Conservation (phyloP, 768 basidiomycete species). For the Xerocomus brunneocitrinus region DNA sequence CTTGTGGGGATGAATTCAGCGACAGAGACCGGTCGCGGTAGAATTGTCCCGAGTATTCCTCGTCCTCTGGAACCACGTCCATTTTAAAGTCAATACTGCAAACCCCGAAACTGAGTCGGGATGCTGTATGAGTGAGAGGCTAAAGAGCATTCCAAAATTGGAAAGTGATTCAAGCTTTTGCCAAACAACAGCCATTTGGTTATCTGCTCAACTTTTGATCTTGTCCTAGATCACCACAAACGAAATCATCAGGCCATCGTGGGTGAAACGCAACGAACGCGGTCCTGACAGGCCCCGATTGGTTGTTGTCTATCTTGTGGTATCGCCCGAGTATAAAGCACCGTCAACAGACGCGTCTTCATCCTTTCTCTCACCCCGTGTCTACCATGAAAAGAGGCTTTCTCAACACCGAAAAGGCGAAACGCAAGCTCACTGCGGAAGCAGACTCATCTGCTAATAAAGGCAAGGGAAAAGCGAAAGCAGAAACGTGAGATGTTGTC, state of each 20-base stretch:
- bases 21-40: slow-evolving; percentile 14
- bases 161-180: no score
- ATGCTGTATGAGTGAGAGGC: no score
- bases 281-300: no score
- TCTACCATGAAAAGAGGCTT: slow-evolving; percentile 24
- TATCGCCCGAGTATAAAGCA: background rate
- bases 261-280: no score
- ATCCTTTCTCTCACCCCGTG: background rate
- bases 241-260: no score
- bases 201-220: no score
- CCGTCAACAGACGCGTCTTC: background rate
- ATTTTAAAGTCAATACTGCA: slow-evolving; percentile 5
- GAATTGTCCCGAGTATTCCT: slow-evolving; percentile 1
- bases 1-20: slow-evolving; percentile 9
- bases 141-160: no score
- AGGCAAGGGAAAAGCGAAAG: slow-evolving; percentile 1
- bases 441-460: slow-evolving; percentile 6
- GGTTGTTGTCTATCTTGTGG: no score
- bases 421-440: slow-evolving; percentile 18
- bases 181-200: no score
- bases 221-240: no score
- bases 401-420: slow-evolving; percentile 20
- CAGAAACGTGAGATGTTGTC: slow-evolving; percentile 1
- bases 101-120: no score
- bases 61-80: slow-evolving; percentile 14